phyloP scores from a whole-genome alignment of 768 basidiomycete genomes.

The Russula compacta region DNA sequence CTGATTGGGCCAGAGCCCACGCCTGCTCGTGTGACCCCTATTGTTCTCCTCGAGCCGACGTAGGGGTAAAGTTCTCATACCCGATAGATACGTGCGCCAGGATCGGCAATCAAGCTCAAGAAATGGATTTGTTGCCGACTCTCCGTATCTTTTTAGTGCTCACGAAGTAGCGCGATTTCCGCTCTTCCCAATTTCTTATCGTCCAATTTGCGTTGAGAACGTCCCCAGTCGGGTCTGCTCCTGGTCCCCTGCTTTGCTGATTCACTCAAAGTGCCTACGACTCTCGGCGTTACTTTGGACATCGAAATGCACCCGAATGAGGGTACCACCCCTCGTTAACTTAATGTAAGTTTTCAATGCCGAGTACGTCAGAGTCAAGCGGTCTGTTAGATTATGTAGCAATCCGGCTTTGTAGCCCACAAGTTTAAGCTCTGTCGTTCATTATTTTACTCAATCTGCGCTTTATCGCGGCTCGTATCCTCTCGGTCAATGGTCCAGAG shows the following conservation, averaged over 20 bases:
- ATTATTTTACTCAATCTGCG: not conserved
- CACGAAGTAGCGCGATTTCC: not conserved
- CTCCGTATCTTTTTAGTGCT: not conserved
- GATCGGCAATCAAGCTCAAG: not conserved
- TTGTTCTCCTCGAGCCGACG: not conserved
- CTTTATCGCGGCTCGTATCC: not conserved
- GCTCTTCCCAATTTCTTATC: not conserved
- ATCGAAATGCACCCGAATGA: not conserved
- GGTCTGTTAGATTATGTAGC: not conserved
- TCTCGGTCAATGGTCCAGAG: not conserved
- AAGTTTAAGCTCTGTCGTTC: not conserved
- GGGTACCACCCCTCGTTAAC: not conserved
- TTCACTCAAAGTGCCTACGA: not conserved
- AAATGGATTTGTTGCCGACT: too few species aligned
- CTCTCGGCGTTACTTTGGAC: not conserved
- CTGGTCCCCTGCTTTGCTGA: not conserved
- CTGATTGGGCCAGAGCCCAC: not conserved
- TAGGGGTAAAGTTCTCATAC: not conserved
- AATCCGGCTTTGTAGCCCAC: not conserved
- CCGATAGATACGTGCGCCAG: not conserved
- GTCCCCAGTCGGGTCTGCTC: not conserved
- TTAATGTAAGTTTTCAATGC: not conserved
- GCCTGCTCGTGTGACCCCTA: conserved; percentile 9
- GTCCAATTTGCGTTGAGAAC: not conserved
- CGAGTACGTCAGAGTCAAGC: not conserved